These are phyloP conservation scores for Lunularia cruciata DNA, from an alignment of 225 moss, liverwort and hornwort species.

Conservation along the genomic window DNA sequence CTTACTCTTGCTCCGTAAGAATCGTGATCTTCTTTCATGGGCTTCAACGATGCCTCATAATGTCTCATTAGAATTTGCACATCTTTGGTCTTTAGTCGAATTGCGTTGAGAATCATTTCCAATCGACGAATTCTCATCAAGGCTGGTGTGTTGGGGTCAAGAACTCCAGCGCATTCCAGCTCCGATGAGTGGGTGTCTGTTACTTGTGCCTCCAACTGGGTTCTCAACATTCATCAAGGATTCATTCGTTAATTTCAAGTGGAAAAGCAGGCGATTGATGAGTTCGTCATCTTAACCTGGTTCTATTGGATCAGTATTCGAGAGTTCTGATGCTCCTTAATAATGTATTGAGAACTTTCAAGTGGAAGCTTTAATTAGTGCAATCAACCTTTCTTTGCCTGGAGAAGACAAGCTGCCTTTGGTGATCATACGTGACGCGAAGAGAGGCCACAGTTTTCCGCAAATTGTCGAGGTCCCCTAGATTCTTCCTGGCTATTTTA, in stretches of 20 bases:
- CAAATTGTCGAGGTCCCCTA: conserved; percentile 56
- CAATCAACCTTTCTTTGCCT: conserved; percentile 55
- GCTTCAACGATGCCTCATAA: conserved; percentile 47
- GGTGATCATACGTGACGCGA: conserved; percentile 51
- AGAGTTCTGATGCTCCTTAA: no score
- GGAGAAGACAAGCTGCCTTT: conserved; percentile 52
- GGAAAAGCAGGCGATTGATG: no score
- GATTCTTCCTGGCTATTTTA: conserved; percentile 51
- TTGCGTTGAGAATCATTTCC: conserved; percentile 46
- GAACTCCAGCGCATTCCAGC: conserved; percentile 57
- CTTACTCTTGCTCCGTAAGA: conserved; percentile 38
- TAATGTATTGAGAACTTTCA: no score
- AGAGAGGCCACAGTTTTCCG: conserved; percentile 50
- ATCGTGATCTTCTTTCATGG: conserved; percentile 50
- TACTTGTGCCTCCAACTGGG: conserved; percentile 72
- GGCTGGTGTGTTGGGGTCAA: conserved; percentile 64
- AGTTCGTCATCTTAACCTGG: no score
- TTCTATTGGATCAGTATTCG: background rate
- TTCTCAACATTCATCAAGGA: background rate
- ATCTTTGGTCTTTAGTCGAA: conserved; percentile 48
- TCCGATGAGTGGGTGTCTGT: conserved; percentile 64
- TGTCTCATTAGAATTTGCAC: conserved; percentile 56
- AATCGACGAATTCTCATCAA: conserved; percentile 53
- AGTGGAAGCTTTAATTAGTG: no score
- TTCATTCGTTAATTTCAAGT: background rate